Percentiles rank a stretch among this genome's conserved stretches.
phyloP scores from a whole-genome alignment of 1,284 basidiomycete species.

The Marasmius fiardii region DNA sequence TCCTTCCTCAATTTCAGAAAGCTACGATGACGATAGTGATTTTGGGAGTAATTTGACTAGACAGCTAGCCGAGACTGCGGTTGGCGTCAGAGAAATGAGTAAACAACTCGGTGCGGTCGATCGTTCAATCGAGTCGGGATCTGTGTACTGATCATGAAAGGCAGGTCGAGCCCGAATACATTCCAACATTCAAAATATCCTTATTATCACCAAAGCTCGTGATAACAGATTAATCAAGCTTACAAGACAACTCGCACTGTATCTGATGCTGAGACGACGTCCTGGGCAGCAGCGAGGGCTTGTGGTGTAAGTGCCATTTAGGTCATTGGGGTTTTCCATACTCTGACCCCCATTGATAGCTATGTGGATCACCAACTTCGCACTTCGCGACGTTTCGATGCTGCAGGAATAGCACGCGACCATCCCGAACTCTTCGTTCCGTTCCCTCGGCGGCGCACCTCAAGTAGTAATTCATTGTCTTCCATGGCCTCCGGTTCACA shows the following conservation, averaged over 20 bases:
- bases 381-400: constrained; percentile 92
- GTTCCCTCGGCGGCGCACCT: constrained; percentile 67
- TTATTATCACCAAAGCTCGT: constrained; percentile 97
- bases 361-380: constrained; percentile 97
- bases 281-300: constrained; percentile 64
- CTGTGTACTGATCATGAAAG: constrained; percentile 13
- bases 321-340: constrained; percentile 5
- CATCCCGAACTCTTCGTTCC: constrained; percentile 90
- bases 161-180: constrained; percentile 89
- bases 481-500: constrained; percentile 38
- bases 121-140: constrained; percentile 12
- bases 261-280: constrained; percentile 82
- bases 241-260: constrained; percentile 92
- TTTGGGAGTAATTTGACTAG: constrained; percentile 78
- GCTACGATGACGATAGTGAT: constrained; percentile 51
- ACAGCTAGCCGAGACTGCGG: constrained; percentile 95
- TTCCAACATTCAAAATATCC: constrained; percentile 87
- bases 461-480: constrained; percentile 58
- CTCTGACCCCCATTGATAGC: constrained; percentile 31
- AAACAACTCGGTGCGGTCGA: constrained; percentile 87
- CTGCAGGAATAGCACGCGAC: constrained; percentile 80
- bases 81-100: constrained; percentile 97
- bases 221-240: constrained; percentile 96
- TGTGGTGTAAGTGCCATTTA: constrained; percentile 55
- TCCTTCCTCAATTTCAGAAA: constrained; percentile 17